Evolutionary conservation across 148 eudicot genomes (phyloP).

Genomic region (Rhododendron simsii): DNA sequence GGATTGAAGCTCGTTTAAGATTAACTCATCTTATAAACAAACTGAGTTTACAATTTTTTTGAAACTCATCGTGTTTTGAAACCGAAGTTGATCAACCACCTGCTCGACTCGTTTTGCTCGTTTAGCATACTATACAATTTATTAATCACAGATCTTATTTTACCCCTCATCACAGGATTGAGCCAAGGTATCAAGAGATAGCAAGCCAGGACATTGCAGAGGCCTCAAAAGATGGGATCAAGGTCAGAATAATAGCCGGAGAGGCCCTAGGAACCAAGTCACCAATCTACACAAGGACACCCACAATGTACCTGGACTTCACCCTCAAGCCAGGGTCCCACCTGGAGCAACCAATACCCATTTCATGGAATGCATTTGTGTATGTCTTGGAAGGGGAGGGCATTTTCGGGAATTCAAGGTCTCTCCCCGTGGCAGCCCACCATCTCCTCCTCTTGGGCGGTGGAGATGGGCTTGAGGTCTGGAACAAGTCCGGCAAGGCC

Average conservation of each 20-base stretch:
- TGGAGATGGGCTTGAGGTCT: slow-evolving; percentile 65
- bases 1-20: neutral
- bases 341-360: slow-evolving; percentile 54
- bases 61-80: neutral
- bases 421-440: slow-evolving; percentile 40
- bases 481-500: slow-evolving; percentile 43
- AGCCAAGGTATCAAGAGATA: slow-evolving; percentile 84
- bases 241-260: slow-evolving; percentile 77
- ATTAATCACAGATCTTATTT: neutral
- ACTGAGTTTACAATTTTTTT: no score
- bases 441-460: slow-evolving; percentile 57
- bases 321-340: slow-evolving; percentile 60
- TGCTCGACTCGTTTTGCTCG: no score
- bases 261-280: slow-evolving; percentile 71
- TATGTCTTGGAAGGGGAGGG: slow-evolving; percentile 84
- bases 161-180: slow-evolving; percentile 39
- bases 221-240: slow-evolving; percentile 47
- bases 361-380: slow-evolving; percentile 66
- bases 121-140: neutral
- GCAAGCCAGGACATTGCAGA: slow-evolving; percentile 49
- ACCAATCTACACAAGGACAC: slow-evolving; percentile 60
- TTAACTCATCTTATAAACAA: no score
- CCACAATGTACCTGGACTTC: slow-evolving; percentile 76
- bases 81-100: no score
- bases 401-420: slow-evolving; percentile 47